These are phyloP conservation scores for Grosmannia huntii DNA, from an alignment of 2,329 filamentous ascomycete species.

Conservation along the genomic window DNA sequence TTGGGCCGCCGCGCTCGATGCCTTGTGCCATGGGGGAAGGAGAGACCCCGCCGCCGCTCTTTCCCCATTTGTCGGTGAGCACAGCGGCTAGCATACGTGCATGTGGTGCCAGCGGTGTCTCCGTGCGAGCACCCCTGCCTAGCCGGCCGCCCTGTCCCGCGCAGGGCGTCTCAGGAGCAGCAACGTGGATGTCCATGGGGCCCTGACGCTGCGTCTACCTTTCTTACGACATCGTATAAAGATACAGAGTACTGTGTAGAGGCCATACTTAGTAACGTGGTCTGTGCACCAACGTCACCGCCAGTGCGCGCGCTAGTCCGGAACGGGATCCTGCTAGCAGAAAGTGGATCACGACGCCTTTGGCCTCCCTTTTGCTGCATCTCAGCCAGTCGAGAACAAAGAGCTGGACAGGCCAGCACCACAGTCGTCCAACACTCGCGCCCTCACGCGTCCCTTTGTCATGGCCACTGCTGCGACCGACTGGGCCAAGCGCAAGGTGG, in stretches of 20 bases:
- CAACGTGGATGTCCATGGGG: too few relatives aligned
- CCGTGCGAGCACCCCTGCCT: too few relatives aligned
- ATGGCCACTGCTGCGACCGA: slow-evolving; percentile 31
- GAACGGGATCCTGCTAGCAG: background rate
- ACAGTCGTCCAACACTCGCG: background rate
- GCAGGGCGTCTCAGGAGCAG: too few relatives aligned
- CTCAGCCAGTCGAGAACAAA: background rate
- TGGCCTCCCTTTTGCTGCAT: background rate
- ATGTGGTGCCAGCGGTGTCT: background rate
- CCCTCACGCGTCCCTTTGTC: background rate
- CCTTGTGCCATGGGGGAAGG: slow-evolving; percentile 1
- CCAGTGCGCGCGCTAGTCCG: background rate
- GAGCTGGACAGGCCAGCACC: too few relatives aligned
- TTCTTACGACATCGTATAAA: too few relatives aligned
- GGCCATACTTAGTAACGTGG: too few relatives aligned
- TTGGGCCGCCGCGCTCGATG: background rate
- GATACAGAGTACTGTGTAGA: too few relatives aligned
- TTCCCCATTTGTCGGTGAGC: background rate
- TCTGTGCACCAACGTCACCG: background rate
- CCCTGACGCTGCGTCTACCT: too few relatives aligned
- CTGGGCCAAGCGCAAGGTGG: slow-evolving; percentile 53
- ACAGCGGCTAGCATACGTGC: background rate
- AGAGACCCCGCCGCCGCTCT: background rate
- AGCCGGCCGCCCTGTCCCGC: too few relatives aligned
- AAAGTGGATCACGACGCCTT: background rate